phyloP scores from a whole-genome alignment of 371 early-diverging fungal genomes.

The Mucor racemosus region DNA sequence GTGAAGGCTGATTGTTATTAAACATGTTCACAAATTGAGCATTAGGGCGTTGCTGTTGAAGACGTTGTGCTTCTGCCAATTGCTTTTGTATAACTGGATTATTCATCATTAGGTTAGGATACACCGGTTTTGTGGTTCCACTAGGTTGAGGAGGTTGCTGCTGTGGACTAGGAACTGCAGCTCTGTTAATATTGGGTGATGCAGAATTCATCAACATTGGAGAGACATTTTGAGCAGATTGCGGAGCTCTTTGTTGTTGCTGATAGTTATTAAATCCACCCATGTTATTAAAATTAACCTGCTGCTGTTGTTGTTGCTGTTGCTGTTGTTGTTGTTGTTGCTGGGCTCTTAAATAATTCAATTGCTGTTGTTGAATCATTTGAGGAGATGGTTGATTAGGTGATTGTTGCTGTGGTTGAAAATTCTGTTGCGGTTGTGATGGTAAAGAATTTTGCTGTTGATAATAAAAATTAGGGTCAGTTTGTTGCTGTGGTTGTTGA shows the following conservation, averaged over 20 bases:
- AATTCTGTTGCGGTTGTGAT: constrained; percentile 11
- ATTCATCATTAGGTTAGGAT: constrained; percentile 9
- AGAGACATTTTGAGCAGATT: constrained; percentile 16
- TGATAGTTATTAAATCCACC: constrained; percentile 16
- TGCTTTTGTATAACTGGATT: constrained; percentile 11
- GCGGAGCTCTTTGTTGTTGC: constrained; percentile 23
- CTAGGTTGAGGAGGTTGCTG: constrained; percentile 4
- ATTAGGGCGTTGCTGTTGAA: constrained; percentile 1
- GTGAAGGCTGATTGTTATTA: constrained; percentile 4
- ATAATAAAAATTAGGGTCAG: constrained; percentile 22
- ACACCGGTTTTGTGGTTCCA: background rate
- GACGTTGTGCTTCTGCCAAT: constrained; percentile 9
- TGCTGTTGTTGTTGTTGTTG: constrained; percentile 18
- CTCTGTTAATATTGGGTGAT: constrained; percentile 13
- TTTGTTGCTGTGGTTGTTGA: constrained; percentile 14
- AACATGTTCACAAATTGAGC: constrained; percentile 8
- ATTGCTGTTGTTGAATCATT: constrained; percentile 24
- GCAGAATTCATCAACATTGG: constrained; percentile 23
- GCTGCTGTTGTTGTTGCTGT: constrained; percentile 24
- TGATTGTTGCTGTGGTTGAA: constrained; percentile 9
- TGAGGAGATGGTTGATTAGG: constrained; percentile 22
- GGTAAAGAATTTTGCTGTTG: constrained; percentile 16
- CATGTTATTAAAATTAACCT: constrained; percentile 18
- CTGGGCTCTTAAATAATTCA: constrained; percentile 2
- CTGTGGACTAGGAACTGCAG: constrained; percentile 7